Percentiles rank a stretch among this genome's conserved stretches.
These are phyloP conservation scores for Cytospora mali DNA, from an alignment of 2,329 filamentous ascomycete species.

Conservation along the genomic window DNA sequence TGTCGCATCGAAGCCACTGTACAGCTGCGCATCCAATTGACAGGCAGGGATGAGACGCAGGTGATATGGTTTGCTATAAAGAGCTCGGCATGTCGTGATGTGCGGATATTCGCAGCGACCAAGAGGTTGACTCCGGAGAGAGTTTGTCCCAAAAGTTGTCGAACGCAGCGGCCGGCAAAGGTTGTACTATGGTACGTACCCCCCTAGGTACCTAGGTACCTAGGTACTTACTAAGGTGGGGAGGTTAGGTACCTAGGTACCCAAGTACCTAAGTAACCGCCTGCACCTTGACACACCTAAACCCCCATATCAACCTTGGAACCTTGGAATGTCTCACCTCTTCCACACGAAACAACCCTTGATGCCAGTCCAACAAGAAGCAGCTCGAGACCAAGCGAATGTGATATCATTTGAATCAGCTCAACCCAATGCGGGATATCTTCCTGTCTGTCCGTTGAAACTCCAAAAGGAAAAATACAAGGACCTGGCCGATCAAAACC, in stretches of 20 bases:
- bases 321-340: neutral
- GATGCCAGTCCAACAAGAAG: neutral
- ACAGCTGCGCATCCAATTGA: conserved; percentile 36
- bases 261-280: neutral
- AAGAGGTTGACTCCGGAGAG: no score
- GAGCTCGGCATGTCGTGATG: neutral
- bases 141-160: neutral
- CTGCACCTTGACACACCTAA: no score
- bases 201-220: neutral
- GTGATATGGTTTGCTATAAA: neutral
- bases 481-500: neutral
- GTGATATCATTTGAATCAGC: conserved; percentile 18
- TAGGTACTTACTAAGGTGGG: neutral
- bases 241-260: no score
- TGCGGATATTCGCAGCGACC: neutral
- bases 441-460: conserved; percentile 24
- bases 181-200: neutral
- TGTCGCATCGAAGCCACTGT: conserved; percentile 39
- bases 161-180: neutral
- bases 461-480: no score
- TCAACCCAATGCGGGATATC: conserved; percentile 25
- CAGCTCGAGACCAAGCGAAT: neutral
- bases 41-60: conserved; percentile 8
- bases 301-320: neutral
- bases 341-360: neutral